Evolutionary conservation across 352 stramenopile genomes (phyloP).

Genomic region (Aphanomyces invadans): DNA sequence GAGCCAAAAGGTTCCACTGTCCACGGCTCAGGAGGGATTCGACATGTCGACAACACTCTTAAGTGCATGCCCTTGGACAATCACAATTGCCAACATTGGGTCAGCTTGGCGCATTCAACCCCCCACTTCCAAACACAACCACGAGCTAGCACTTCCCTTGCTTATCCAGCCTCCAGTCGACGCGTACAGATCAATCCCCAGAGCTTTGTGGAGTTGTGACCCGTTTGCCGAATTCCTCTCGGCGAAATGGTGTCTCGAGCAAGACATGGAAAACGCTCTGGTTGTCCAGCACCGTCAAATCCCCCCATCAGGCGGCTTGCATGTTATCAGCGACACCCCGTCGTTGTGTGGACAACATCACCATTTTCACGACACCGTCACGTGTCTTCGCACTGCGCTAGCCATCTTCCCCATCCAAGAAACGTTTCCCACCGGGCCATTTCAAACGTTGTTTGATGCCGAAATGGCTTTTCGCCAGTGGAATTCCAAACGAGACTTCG

Average conservation of each 20-base stretch:
- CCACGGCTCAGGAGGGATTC: no score
- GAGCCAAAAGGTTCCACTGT: no score
- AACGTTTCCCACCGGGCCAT: not conserved
- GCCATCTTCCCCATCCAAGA: conserved; percentile 5
- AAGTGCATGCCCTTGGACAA: not conserved
- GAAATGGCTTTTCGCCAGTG: not conserved
- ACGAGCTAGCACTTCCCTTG: not conserved
- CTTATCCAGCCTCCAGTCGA: not conserved
- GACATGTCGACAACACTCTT: no score
- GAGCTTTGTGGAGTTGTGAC: not conserved
- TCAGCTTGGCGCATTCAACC: not conserved
- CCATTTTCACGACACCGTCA: not conserved
- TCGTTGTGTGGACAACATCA: no score
- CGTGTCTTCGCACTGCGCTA: not conserved
- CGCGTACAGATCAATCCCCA: not conserved
- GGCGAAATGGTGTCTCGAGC: not conserved
- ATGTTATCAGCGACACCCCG: no score
- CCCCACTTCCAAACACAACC: not conserved
- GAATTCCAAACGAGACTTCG: not conserved
- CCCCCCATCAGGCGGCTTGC: no score
- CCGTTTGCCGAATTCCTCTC: conserved; percentile 2
- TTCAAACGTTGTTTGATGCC: not conserved
- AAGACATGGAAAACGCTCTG: not conserved
- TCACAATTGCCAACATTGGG: not conserved
- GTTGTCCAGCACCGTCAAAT: not conserved